phyloP scores from a whole-genome alignment of 164 flowering plant species.

The Macadamia tetraphylla region DNA sequence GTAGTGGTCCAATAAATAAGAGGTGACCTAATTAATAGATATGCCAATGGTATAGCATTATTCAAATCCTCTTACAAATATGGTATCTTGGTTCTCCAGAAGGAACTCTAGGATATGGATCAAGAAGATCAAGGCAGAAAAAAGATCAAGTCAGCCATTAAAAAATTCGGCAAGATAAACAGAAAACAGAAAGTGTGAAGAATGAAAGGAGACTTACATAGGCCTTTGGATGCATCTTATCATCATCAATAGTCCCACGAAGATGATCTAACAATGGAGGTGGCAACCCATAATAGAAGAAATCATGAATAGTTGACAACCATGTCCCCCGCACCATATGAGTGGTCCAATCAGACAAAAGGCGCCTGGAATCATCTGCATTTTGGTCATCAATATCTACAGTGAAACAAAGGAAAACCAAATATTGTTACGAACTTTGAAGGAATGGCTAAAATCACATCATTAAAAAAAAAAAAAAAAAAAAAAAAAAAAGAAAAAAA shows the following conservation, averaged over 20 bases:
- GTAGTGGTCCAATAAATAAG: too few relatives aligned
- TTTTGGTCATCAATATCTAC: constrained; percentile 48
- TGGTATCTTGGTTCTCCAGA: too few relatives aligned
- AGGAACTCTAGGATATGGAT: background rate
- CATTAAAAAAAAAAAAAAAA: too few relatives aligned
- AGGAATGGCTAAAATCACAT: too few relatives aligned
- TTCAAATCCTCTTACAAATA: too few relatives aligned
- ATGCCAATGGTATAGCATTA: too few relatives aligned
- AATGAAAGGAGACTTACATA: constrained; percentile 28
- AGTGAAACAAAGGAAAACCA: constrained; percentile 8
- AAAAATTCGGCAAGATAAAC: background rate
- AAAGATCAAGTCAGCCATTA: background rate
- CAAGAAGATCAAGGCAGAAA: background rate
- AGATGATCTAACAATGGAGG: constrained; percentile 55
- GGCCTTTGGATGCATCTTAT: constrained; percentile 12
- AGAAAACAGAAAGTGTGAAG: background rate
- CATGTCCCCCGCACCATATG: constrained; percentile 95
- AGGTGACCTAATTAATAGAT: too few relatives aligned
- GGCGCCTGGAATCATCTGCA: constrained; percentile 23
- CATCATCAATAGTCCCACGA: constrained; percentile 32
- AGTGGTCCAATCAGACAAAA: constrained; percentile 34
- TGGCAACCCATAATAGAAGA: constrained; percentile 76
- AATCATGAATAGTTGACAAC: constrained; percentile 49
- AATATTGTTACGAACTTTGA: background rate
- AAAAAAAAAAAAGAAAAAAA: too few relatives aligned